Evolutionary conservation across 139 green algal genomes (phyloP).

Genomic region (Raphidocelis subcapitata): DNA sequence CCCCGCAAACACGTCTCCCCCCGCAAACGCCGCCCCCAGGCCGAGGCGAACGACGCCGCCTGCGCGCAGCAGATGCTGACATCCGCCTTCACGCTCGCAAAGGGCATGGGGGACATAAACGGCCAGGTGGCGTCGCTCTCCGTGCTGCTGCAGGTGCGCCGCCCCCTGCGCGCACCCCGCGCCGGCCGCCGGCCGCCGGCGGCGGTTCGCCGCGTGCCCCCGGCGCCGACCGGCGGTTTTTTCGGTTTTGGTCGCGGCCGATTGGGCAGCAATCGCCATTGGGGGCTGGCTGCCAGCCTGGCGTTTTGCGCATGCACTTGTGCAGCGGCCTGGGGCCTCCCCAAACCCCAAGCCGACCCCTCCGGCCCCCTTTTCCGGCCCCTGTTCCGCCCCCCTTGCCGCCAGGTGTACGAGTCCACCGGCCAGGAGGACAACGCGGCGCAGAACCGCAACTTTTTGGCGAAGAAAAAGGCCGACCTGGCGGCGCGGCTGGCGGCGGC

Average conservation of each 20-base stretch:
- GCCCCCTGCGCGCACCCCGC: not conserved
- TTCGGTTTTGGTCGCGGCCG: not conserved
- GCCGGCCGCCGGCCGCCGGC: not conserved
- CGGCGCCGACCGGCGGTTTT: not conserved
- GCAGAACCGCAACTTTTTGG: conserved; percentile 23
- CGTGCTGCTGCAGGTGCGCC: not conserved
- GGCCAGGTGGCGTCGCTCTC: not conserved
- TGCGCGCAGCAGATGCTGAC: conserved; percentile 14
- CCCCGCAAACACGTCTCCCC: too few relatives aligned
- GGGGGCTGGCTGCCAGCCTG: not conserved
- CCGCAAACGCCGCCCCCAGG: not conserved
- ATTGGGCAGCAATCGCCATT: not conserved
- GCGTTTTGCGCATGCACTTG: not conserved
- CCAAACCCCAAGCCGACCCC: too few relatives aligned
- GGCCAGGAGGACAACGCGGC: conserved; percentile 9
- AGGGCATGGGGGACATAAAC: conserved; percentile 13
- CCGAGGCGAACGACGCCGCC: not conserved
- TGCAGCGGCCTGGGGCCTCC: too few relatives aligned
- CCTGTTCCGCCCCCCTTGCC: not conserved
- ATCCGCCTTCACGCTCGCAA: conserved; percentile 5
- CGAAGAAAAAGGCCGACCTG: conserved; percentile 20
- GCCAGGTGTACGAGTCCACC: conserved; percentile 1
- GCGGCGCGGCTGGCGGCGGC: conserved; percentile 8
- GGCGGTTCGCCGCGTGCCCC: not conserved
- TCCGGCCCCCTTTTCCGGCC: too few relatives aligned